Percentiles rank a stretch among this genome's conserved stretches.
Conservation (phyloP, 1,284 basidiomycete species). For the Cryptococcus sp. region DNA sequence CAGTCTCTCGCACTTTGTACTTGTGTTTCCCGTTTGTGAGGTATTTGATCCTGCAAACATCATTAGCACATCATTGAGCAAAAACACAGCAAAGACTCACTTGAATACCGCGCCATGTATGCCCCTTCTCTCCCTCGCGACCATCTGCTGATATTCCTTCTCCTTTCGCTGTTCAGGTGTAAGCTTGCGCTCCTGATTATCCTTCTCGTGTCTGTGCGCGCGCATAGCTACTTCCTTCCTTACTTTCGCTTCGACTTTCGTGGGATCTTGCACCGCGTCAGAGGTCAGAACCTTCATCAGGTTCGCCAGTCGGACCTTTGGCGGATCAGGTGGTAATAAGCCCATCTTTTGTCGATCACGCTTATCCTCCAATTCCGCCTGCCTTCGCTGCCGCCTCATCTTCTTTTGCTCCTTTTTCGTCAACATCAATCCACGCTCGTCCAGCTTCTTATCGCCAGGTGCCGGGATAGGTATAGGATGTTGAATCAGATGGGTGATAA, state of each 20-base stretch:
- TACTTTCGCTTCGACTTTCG: conserved; percentile 93
- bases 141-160: conserved; percentile 80
- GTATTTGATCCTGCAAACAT: conserved; percentile 68
- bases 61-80: neutral
- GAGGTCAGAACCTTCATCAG: conserved; percentile 97
- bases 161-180: conserved; percentile 85
- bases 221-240: conserved; percentile 88
- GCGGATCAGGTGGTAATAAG: conserved; percentile 87
- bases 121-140: conserved; percentile 83
- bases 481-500: conserved; percentile 89
- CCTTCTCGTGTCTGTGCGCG: conserved; percentile 82
- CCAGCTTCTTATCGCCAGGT: conserved; percentile 74
- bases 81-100: conserved; percentile 57
- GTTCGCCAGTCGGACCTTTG: conserved; percentile 94
- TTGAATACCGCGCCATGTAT: conserved; percentile 86
- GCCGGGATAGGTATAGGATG: conserved; percentile 96
- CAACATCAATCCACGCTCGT: conserved; percentile 79
- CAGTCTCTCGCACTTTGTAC: conserved; percentile 96
- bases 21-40: conserved; percentile 90
- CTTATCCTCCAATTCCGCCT: conserved; percentile 90
- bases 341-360: conserved; percentile 96
- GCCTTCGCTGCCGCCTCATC: conserved; percentile 84
- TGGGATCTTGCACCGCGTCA: conserved; percentile 93
- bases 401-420: conserved; percentile 98
- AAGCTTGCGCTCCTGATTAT: conserved; percentile 87